Conservation (phyloP, 2,329 filamentous ascomycete species). For the Neurospora crassa region DNA sequence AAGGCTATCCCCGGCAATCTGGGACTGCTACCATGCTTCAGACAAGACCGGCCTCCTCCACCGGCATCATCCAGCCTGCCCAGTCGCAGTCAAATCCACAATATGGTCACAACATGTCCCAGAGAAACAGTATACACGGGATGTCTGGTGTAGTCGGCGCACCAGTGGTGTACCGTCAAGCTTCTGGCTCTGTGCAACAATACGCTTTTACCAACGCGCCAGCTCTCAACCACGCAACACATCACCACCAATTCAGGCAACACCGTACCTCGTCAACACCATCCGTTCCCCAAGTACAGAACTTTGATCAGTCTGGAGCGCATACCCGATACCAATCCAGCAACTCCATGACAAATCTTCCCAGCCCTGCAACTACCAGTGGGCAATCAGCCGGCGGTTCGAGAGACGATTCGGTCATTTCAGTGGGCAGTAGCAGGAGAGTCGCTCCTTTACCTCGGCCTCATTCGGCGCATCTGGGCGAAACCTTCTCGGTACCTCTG, state of each 20-base stretch:
- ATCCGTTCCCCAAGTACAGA: slow-evolving; percentile 30
- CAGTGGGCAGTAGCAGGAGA: slow-evolving; percentile 31
- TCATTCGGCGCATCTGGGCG: slow-evolving; percentile 32
- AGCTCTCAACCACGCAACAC: slow-evolving; percentile 44
- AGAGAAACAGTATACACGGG: slow-evolving; percentile 42
- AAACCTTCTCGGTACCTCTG: slow-evolving; percentile 35
- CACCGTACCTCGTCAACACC: slow-evolving; percentile 40
- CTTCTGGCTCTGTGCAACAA: slow-evolving; percentile 55
- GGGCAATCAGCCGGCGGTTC: slow-evolving; percentile 30
- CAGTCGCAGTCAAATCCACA: slow-evolving; percentile 42
- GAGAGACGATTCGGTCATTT: slow-evolving; percentile 43
- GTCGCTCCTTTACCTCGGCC: slow-evolving; percentile 30
- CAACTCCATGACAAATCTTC: slow-evolving; percentile 30
- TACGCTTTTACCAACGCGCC: slow-evolving; percentile 70
- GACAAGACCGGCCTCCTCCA: slow-evolving; percentile 56
- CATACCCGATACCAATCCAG: slow-evolving; percentile 26
- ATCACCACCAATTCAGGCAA: slow-evolving; percentile 41
- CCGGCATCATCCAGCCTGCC: slow-evolving; percentile 45
- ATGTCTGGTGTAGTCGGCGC: slow-evolving; percentile 34
- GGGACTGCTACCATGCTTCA: slow-evolving; percentile 68
- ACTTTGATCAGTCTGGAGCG: slow-evolving; percentile 24
- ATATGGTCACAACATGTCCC: slow-evolving; percentile 39
- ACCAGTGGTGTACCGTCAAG: slow-evolving; percentile 43
- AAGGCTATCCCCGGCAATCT: slow-evolving; percentile 69
- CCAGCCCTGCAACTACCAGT: slow-evolving; percentile 27